Evolutionary conservation across 305 asterid genomes (phyloP).

Genomic region (Withania somnifera): DNA sequence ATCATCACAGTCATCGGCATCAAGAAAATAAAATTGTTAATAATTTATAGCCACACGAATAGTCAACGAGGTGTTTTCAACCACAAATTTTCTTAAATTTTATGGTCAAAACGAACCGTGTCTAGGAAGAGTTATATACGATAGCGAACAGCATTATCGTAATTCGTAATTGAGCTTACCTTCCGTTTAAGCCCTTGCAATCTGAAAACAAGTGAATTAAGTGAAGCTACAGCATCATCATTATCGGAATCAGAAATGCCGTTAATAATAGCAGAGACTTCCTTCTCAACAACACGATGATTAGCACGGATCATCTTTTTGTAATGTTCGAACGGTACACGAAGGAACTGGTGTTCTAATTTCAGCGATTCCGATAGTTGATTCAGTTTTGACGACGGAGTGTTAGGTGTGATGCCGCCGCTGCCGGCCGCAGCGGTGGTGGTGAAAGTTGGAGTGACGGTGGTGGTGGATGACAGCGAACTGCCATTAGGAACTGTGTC

Average conservation of each 20-base stretch:
- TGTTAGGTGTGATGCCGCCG: background rate
- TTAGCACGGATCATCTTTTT: slow-evolving; percentile 87
- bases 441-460: slow-evolving; percentile 1
- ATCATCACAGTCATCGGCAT: too few species aligned
- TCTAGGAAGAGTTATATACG: too few species aligned
- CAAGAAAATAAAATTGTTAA: too few species aligned
- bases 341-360: slow-evolving; percentile 85
- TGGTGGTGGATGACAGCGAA: slow-evolving; percentile 16
- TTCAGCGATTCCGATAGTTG: slow-evolving; percentile 58
- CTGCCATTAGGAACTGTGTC: slow-evolving; percentile 46
- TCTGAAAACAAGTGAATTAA: slow-evolving; percentile 63
- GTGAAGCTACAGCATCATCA: slow-evolving; percentile 64
- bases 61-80: too few species aligned
- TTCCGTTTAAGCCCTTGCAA: slow-evolving; percentile 91
- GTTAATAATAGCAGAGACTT: slow-evolving; percentile 54
- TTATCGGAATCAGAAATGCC: slow-evolving; percentile 37
- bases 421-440: background rate
- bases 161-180: slow-evolving; percentile 31
- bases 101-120: too few species aligned
- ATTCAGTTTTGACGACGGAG: slow-evolving; percentile 43
- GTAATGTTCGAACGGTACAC: slow-evolving; percentile 89
- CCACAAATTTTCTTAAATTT: too few species aligned
- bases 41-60: too few species aligned
- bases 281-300: slow-evolving; percentile 84
- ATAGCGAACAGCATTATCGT: background rate